Base-by-base conservation (phyloP, 177 flowering plant genomes). In the Tripterygium wilfordii region DNA sequence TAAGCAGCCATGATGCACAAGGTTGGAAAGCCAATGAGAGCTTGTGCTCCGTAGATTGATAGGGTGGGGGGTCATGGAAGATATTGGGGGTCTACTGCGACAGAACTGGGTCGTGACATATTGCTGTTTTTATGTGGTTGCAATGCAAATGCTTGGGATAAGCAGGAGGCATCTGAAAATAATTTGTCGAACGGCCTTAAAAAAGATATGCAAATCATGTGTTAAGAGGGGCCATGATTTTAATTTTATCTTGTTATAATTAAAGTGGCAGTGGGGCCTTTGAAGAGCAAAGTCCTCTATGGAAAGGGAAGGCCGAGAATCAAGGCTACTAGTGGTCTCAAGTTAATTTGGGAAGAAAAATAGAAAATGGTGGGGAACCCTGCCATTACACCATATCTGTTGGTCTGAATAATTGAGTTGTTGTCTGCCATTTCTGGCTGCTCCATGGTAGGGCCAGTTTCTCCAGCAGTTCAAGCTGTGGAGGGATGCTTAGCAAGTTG, bases 381-480 rank as follows among this genome's bases (percentile, higher is more conserved):
- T 8, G 42, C 57, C 48, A 47, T 38, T 40, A 15, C 47, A 36
- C 1, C 8, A 5, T 26, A 30, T 45, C 16, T 54, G 59, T 40
- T 8, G 53, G 44, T 39, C 37, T 55, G 49, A 51, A 61, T 72
- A 48, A 68, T 68, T 62, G 60, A 45, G 24, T 38, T 41, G 12
- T 49, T 67, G 69, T 63, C 70, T 61, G 65, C 65, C 67, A 64
- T 61, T 54, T 45, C 19, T 1, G 52, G 23, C 28, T 15, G 37
- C 37, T 17, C 42, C 58, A 42, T 47, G 42, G 54, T 56, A 37
- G 62, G 62, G 61, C 6, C 57, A 51, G 10, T 39, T 13, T 19
- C 19, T 10, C 42, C 54, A 30, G 49, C 42, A 14, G 36, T 8
- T 36, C 14, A 21, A 12, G 28, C 22, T 24, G 41, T n/a, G n/a